Percentiles rank a stretch among this genome's conserved stretches.
These are phyloP conservation scores for Lachancea fermentati DNA, from an alignment of 805 yeast genomes.

Conservation along the genomic window DNA sequence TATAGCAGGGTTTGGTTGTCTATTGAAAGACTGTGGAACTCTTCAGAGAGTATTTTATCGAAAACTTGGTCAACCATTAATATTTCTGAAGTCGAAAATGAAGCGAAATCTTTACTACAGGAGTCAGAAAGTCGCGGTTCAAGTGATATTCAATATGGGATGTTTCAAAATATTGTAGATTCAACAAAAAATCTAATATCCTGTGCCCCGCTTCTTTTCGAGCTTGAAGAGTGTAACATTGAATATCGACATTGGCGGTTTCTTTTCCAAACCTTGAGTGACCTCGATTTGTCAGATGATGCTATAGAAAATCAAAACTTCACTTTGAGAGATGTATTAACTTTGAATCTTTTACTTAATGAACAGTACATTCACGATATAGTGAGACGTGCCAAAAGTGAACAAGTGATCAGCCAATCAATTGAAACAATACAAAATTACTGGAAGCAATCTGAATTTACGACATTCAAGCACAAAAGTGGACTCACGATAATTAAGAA, in stretches of 20 bases:
- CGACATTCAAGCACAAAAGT: conserved; percentile 46
- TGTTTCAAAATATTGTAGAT: conserved; percentile 7
- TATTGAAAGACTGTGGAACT: conserved; percentile 8
- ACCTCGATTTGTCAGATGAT: conserved; percentile 2
- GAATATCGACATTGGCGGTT: conserved; percentile 63
- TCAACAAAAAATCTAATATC: conserved; percentile 3
- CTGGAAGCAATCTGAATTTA: conserved; percentile 55
- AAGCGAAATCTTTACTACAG: conserved; percentile 1
- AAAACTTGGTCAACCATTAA: conserved; percentile 11
- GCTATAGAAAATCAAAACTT: conserved; percentile 28
- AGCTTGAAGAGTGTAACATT: conserved; percentile 51
- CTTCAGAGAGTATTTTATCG: conserved; percentile 4
- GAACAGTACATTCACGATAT: conserved; percentile 42
- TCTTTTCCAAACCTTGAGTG: conserved; percentile 36
- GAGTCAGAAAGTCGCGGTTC: conserved; percentile 2
- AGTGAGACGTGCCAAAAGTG: conserved; percentile 65
- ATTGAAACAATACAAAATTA: conserved; percentile 42
- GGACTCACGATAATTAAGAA: conserved; percentile 54
- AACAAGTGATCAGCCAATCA: conserved; percentile 56
- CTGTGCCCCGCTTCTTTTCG: conserved; percentile 32
- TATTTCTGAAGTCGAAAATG: background rate
- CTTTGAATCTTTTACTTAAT: conserved; percentile 44
- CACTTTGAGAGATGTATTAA: conserved; percentile 57
- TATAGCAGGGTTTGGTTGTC: conserved; percentile 9
- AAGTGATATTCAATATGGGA: conserved; percentile 5